phyloP scores from a whole-genome alignment of 2,329 filamentous ascomycete genomes.

The Xylaria sp. region DNA sequence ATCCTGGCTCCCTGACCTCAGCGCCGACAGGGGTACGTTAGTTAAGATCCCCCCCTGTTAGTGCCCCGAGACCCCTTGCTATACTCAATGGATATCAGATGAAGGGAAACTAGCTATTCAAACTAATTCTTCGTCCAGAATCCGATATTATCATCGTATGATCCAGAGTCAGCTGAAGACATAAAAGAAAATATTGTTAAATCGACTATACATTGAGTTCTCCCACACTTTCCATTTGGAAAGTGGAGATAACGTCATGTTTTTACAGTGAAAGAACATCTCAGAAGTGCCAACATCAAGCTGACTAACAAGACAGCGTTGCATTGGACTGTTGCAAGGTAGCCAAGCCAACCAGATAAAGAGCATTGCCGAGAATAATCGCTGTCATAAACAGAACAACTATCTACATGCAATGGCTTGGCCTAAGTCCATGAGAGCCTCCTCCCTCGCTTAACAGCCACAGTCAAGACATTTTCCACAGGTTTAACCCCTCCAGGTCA shows the following conservation, averaged over 20 bases:
- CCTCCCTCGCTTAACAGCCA: not conserved
- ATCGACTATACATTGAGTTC: not conserved
- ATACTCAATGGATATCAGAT: not conserved
- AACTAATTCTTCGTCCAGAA: not conserved
- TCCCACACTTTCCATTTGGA: not conserved
- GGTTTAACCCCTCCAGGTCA: no score
- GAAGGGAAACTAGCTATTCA: not conserved
- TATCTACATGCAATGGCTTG: not conserved
- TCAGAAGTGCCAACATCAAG: not conserved
- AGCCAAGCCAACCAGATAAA: not conserved
- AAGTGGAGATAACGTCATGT: not conserved
- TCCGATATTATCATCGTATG: not conserved
- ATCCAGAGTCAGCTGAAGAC: not conserved
- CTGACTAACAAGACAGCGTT: not conserved
- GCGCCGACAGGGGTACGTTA: not conserved
- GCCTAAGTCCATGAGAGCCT: not conserved
- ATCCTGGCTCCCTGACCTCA: not conserved
- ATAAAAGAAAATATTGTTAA: not conserved
- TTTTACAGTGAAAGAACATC: not conserved
- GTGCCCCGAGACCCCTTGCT: not conserved
- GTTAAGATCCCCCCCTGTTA: no score
- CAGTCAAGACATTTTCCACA: no score
- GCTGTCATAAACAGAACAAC: not conserved
- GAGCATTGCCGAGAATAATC: not conserved
- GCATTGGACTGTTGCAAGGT: not conserved